phyloP scores from a whole-genome alignment of 1,139 yeast species.

The Yamadazyma diddensiae region DNA sequence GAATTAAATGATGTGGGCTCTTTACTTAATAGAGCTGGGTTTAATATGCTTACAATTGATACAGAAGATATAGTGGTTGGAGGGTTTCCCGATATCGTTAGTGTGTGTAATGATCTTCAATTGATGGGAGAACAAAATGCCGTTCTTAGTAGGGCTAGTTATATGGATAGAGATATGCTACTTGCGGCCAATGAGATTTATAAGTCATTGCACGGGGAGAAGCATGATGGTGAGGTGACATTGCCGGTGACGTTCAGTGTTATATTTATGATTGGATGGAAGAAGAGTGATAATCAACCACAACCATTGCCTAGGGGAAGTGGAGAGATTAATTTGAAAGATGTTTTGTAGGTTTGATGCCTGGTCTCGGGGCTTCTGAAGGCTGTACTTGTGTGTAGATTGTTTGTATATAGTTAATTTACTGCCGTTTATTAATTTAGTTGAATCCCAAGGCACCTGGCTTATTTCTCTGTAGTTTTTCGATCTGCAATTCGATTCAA shows the following conservation, averaged over 20 bases:
- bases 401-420: too few relatives aligned
- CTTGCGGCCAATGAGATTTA: slow-evolving; percentile 78
- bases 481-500: too few relatives aligned
- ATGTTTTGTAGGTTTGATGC: slow-evolving; percentile 48
- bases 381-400: too few relatives aligned
- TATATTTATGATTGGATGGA: slow-evolving; percentile 89
- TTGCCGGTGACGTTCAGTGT: slow-evolving; percentile 69
- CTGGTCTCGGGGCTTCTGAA: too few relatives aligned
- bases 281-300: slow-evolving; percentile 65
- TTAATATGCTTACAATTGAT: slow-evolving; percentile 77
- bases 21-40: slow-evolving; percentile 70
- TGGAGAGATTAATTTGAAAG: slow-evolving; percentile 66
- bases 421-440: too few relatives aligned
- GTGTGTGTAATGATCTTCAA: slow-evolving; percentile 69
- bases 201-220: slow-evolving; percentile 67
- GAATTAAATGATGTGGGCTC: slow-evolving; percentile 76
- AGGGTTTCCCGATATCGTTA: slow-evolving; percentile 72
- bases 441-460: too few relatives aligned
- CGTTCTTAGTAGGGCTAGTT: slow-evolving; percentile 52
- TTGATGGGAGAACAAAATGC: slow-evolving; percentile 87
- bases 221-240: slow-evolving; percentile 41
- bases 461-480: too few relatives aligned
- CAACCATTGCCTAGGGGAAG: slow-evolving; percentile 72
- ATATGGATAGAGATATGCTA: slow-evolving; percentile 61
- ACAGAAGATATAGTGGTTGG: slow-evolving; percentile 78